Percentiles rank a stretch among this genome's conserved stretches.
Evolutionary conservation across 768 basidiomycete species (phyloP).

Genomic region (Rhodocollybia butyracea): DNA sequence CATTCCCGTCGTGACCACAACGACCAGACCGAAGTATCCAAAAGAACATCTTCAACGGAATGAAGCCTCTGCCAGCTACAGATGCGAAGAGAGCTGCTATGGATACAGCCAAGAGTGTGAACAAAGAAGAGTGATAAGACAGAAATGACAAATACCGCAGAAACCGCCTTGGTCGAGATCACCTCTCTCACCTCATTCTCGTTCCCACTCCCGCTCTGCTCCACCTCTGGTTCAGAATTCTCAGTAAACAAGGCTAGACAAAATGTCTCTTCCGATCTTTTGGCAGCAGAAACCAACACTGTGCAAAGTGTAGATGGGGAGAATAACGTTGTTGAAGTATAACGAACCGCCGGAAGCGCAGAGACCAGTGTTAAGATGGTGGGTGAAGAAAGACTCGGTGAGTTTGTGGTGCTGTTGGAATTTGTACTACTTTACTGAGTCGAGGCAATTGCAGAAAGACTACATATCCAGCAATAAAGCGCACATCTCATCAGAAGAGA

Average conservation of each 20-base stretch:
- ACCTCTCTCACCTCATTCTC: slow-evolving; percentile 31
- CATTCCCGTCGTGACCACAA: background rate
- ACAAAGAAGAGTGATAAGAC: slow-evolving; percentile 40
- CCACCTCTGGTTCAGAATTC: slow-evolving; percentile 38
- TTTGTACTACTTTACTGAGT: too few relatives aligned
- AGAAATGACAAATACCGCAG: slow-evolving; percentile 29
- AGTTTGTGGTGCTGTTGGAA: background rate
- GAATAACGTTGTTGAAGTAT: slow-evolving; percentile 96
- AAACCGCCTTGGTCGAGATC: slow-evolving; percentile 58
- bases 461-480: slow-evolving; percentile 92
- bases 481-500: slow-evolving; percentile 94
- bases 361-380: slow-evolving; percentile 89
- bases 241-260: slow-evolving; percentile 72
- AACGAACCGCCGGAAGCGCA: slow-evolving; percentile 98
- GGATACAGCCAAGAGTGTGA: slow-evolving; percentile 37
- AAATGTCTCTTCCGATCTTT: slow-evolving; percentile 82
- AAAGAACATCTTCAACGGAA: background rate
- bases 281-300: too few relatives aligned
- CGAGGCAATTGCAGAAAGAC: slow-evolving; percentile 56
- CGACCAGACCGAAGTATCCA: background rate
- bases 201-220: too few relatives aligned
- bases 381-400: slow-evolving; percentile 87
- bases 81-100: slow-evolving; percentile 15
- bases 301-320: too few relatives aligned
- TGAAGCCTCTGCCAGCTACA: background rate